Evolutionary conservation across 768 basidiomycete genomes (phyloP).

Genomic region (Hirschioporus abietinus): DNA sequence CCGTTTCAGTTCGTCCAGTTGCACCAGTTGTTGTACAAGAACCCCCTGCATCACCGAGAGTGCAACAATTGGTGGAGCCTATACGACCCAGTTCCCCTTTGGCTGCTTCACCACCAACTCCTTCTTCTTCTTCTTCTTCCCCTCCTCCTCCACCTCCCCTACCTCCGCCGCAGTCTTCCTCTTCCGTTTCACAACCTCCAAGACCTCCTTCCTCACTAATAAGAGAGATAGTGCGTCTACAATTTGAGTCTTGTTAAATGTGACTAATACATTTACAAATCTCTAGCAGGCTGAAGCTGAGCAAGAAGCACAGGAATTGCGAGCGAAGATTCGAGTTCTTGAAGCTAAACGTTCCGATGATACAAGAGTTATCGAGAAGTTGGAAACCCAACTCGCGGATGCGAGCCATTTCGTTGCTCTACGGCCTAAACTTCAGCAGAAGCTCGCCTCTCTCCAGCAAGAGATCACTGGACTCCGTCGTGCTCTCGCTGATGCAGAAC

Average conservation of each 20-base stretch:
- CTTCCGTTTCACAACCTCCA: slow-evolving; percentile 6
- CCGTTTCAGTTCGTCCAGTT: background rate
- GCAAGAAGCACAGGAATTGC: slow-evolving; percentile 70
- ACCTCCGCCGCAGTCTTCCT: slow-evolving; percentile 32
- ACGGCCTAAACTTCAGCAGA: slow-evolving; percentile 88
- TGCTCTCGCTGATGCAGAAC: slow-evolving; percentile 69
- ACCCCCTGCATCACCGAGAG: background rate
- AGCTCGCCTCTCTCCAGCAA: slow-evolving; percentile 73
- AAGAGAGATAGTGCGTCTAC: background rate
- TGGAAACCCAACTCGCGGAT: slow-evolving; percentile 80
- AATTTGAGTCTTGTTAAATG: background rate
- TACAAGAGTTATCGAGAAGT: slow-evolving; percentile 72
- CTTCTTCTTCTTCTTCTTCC: background rate
- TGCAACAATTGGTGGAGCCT: background rate
- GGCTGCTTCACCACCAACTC: background rate
- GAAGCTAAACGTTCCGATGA: slow-evolving; percentile 89
- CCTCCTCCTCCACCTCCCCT: slow-evolving; percentile 10
- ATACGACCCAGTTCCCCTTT: background rate
- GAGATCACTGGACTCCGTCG: slow-evolving; percentile 74
- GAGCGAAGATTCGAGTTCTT: slow-evolving; percentile 76
- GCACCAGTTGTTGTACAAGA: background rate
- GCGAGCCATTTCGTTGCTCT: slow-evolving; percentile 79
- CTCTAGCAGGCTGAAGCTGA: slow-evolving; percentile 38
- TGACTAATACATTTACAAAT: background rate
- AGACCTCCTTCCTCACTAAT: slow-evolving; percentile 19